Percentiles rank a stretch among this genome's conserved stretches.
phyloP scores from a whole-genome alignment of 768 basidiomycete species.

The Gloeopeniophorella convolvens region DNA sequence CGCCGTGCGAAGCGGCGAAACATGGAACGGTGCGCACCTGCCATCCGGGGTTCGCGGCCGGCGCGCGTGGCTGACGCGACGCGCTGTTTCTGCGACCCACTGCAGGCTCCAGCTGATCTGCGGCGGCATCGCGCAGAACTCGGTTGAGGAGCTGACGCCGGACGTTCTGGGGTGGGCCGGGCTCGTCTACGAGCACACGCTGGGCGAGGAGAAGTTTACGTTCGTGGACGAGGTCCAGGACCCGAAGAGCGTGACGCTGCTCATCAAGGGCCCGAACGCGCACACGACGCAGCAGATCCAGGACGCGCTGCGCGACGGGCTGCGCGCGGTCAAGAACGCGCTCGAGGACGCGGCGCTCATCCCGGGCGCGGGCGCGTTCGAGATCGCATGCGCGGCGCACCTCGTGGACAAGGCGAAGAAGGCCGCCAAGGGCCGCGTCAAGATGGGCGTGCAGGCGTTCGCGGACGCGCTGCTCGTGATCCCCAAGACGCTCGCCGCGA shows the following conservation, averaged over 20 bases:
- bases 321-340: constrained; percentile 94
- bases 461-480: constrained; percentile 92
- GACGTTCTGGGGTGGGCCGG: constrained; percentile 95
- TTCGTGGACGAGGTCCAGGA: constrained; percentile 96
- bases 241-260: constrained; percentile 90
- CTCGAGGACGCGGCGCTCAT: constrained; percentile 84
- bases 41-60: background rate
- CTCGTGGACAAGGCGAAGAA: constrained; percentile 75
- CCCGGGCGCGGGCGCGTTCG: constrained; percentile 98
- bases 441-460: constrained; percentile 96
- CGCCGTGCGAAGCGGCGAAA: constrained; percentile 95
- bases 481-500: constrained; percentile 93
- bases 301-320: constrained; percentile 95
- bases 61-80: background rate
- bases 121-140: constrained; percentile 95
- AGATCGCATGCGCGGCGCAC: constrained; percentile 85
- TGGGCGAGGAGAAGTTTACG: constrained; percentile 98
- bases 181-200: constrained; percentile 96
- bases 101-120: constrained; percentile 84
- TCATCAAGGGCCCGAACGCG: constrained; percentile 96
- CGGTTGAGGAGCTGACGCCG: constrained; percentile 91
- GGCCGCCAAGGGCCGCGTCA: constrained; percentile 85
- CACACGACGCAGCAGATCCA: constrained; percentile 96
- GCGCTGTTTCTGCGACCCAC: background rate
- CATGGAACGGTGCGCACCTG: constrained; percentile 79